A percentile compares a stretch with the other conserved stretches of the same genome.
phyloP scores from a whole-genome alignment of 495 filamentous ascomycete species.

The Pyronema domesticum region DNA sequence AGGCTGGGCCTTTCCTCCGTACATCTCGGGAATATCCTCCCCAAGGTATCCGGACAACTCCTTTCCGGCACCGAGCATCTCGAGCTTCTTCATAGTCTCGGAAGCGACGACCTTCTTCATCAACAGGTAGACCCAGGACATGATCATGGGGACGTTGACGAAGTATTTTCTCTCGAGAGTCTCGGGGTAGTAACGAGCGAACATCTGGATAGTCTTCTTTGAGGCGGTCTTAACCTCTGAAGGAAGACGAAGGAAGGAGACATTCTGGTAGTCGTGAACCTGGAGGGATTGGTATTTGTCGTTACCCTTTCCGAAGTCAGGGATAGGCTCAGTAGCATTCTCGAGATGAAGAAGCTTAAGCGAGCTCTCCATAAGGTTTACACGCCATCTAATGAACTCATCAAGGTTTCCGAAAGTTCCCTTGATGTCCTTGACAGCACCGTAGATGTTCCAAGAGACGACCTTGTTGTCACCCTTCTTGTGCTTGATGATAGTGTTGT shows the following conservation, averaged over 20 bases:
- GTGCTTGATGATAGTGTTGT: conserved; percentile 27
- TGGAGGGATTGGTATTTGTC: conserved; percentile 81
- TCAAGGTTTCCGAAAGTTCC: conserved; percentile 59
- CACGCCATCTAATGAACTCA: conserved; percentile 76
- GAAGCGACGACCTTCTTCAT: conserved; percentile 64
- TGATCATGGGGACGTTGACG: conserved; percentile 69
- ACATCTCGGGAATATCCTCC: conserved; percentile 2
- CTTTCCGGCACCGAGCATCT: conserved; percentile 2
- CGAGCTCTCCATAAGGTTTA: conserved; percentile 69
- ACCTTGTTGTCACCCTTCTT: conserved; percentile 27
- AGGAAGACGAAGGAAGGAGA: conserved; percentile 62
- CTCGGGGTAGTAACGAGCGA: conserved; percentile 68
- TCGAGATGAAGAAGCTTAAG: conserved; percentile 49
- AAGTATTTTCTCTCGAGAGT: conserved; percentile 80
- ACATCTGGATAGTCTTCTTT: conserved; percentile 59
- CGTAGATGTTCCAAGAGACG: conserved; percentile 75
- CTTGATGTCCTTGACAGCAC: conserved; percentile 50
- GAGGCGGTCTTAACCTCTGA: conserved; percentile 50
- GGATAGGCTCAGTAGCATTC: conserved; percentile 50
- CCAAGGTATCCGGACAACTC: neutral
- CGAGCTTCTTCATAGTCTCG: conserved; percentile 58
- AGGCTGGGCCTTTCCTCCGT: conserved; percentile 1
- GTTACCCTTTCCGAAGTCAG: conserved; percentile 33
- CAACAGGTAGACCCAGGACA: conserved; percentile 67
- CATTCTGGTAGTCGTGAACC: conserved; percentile 73